Evolutionary conservation across 805 yeast species (phyloP), one percentile per base, ranked within the genome.

Genomic region (Starmerella floris): DNA sequence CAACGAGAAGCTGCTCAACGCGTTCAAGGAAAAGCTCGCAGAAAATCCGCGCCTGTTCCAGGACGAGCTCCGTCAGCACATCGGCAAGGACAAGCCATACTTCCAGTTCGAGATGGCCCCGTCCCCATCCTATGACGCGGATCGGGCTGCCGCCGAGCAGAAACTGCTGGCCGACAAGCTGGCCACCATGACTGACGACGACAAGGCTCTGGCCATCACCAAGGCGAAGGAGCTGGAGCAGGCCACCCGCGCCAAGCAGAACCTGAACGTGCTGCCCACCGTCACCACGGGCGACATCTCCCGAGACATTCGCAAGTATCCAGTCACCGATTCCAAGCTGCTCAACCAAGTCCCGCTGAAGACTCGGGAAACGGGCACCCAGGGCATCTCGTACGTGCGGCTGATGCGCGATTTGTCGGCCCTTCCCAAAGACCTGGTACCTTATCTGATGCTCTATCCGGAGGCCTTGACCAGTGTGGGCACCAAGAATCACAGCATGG

Each of bases 401-500:
- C 78, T 82, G n/a, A 61, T 76, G 30, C 78, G 79, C 46, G 68
- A 76, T 33, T 58, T 88, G 23, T 62, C 72, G 8, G 48, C 62
- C 3, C 56, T 88, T 5, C 88, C 94, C 11, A 50, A 62, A 2
- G 74, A 75, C 5, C 65, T 82, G 37, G 69, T 78, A 42, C 76
- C 79, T 30, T 85, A 73, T 51, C 58, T 91, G 46, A 82, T 95
- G 0, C 59, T 91, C 35, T 91, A 82, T 62, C 66, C 79, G 9
- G 80, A 78, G 23, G 79, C 94, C 37, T 64, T 91, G 46, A 80
- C 94, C 3, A 83, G 78, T 56, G 67, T 91, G 49, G 98, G 98
- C n/a, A 88, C 98, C 1, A 58, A 65, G 6, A 55, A 61, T 8
- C 76, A 79, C 45, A 20, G 33, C 4, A 83, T 83, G 72, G 81